Base-by-base conservation (phyloP, 202 grass and related monocot genomes). In the Saccharum hybrid region DNA sequence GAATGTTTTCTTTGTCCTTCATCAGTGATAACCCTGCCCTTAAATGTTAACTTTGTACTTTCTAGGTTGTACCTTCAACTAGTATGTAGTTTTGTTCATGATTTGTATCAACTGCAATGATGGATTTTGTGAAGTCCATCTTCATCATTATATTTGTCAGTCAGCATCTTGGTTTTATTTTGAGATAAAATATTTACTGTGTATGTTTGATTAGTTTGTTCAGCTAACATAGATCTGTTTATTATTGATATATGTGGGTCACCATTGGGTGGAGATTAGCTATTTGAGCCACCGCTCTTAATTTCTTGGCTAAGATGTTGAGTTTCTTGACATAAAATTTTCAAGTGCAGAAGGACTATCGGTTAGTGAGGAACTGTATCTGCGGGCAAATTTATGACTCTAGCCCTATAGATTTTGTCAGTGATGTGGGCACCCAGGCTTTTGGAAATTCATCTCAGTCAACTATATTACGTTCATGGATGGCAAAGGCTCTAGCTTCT, bases 311-410 rank as follows among this genome's bases (percentile, higher is more conserved):
- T 22, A 79, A 74, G 19, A 74, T 49, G 4, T 63, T 76, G 43
- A 52, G 26, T 36, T 88, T 83, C 4, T 84, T 83, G 66, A 43
- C 63, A 54, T 63, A 59, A 63, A 57, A 37, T 79, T 70, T 69
- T 46, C 8, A 57, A 76, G n/a, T 77, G 57, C 76, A 96, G n/a
- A n/a, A n/a, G 90, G 91, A 99, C 59, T 94, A 91, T 88, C 72
- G 74, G 48, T 80, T 96, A 66, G 85, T 96, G 68, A 94, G 91
- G 83, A 87, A 99, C 46, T 96, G 88, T 56, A 88, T 96, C 56
- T 92, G 86, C 37, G 96, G 91, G 45, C 96, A 99, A 90, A 91
- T 96, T 75, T 96, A 94, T 41, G 96, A 99, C 69, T 99, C 96
- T 65, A 79, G 87, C 40, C 93, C 96, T 48, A 89, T 96, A 77